Evolutionary conservation across 2,329 filamentous ascomycete genomes (phyloP), one percentile per base, ranked within the genome.

Genomic region (Chaetoscypha palmicola): DNA sequence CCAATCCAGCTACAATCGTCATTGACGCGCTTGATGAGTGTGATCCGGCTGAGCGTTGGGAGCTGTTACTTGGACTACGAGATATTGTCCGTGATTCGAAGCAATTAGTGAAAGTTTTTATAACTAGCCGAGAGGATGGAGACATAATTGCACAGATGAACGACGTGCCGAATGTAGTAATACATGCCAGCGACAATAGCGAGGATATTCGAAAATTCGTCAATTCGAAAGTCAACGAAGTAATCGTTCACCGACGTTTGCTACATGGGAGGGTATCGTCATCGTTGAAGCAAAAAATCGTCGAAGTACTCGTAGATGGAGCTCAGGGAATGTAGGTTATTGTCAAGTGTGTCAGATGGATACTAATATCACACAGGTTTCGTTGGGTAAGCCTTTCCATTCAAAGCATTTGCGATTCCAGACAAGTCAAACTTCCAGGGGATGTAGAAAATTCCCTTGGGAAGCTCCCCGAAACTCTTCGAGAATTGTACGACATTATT

Each of bases 371-470:
- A 16, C 17, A 41, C 17, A 46, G 34, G 42, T 52, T 52, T 32
- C 46, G 43, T 3, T 43, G 40, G 31, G 43, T 43, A 4, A 47
- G 45, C 20, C 40, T 50, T 10, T 43, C 45, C 2, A 46, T 52
- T 12, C 24, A 52, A 5, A 46, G 28, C 7, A 37, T 52, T 8
- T 52, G 49, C 28, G 44, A 49, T 22, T 22, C 36, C 7, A 7
- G 26, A 4, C n/a, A 33, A n/a, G 28, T 43, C 4, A 30, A 43
- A 12, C 14, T 23, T 17, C 14, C 22, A 22, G 24, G 16, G 9
- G 33, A 36, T 20, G 33, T 36, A 4, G 33, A 36, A n/a, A 28
- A 28, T 12, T 7, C 24, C 24, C 7, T 28, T 12, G 24, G 24
- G 7, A 28, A 28, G 12, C 24, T 28, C 12, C 24, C 24, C 24